Evolutionary conservation across 192 early-diverging fungal species (phyloP).

Genomic region (Umbelopsis ramanniana): DNA sequence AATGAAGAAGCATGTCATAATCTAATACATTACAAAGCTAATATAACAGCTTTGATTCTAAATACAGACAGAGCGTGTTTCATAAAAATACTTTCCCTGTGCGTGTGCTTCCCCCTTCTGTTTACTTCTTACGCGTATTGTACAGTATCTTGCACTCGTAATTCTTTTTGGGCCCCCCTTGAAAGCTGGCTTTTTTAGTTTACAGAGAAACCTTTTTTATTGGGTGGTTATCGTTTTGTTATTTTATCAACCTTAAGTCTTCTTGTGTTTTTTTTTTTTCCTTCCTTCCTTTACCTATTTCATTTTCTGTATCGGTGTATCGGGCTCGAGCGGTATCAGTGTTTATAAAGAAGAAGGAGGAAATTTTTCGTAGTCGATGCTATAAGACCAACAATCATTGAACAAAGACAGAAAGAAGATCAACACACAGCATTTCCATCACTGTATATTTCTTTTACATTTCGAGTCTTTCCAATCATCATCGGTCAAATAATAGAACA

Average conservation of each 20-base stretch:
- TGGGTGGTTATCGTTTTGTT: background rate
- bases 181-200: slow-evolving; percentile 15
- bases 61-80: too few species aligned
- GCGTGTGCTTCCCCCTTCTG: background rate
- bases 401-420: background rate
- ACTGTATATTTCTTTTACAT: slow-evolving; percentile 9
- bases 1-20: too few species aligned
- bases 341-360: background rate
- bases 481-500: background rate
- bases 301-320: too few species aligned
- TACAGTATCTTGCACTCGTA: background rate
- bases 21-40: too few species aligned
- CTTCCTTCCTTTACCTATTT: slow-evolving; percentile 1
- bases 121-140: background rate
- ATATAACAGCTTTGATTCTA: too few species aligned
- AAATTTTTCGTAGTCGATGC: background rate
- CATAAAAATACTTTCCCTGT: background rate
- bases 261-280: background rate
- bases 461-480: background rate
- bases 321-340: background rate
- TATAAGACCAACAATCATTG: background rate
- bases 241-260: background rate
- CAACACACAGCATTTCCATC: background rate
- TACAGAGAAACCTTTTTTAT: slow-evolving; percentile 1
- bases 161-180: background rate